Evolutionary conservation across 2,329 filamentous ascomycete species (phyloP).

Genomic region (Bipolaris oryzae): DNA sequence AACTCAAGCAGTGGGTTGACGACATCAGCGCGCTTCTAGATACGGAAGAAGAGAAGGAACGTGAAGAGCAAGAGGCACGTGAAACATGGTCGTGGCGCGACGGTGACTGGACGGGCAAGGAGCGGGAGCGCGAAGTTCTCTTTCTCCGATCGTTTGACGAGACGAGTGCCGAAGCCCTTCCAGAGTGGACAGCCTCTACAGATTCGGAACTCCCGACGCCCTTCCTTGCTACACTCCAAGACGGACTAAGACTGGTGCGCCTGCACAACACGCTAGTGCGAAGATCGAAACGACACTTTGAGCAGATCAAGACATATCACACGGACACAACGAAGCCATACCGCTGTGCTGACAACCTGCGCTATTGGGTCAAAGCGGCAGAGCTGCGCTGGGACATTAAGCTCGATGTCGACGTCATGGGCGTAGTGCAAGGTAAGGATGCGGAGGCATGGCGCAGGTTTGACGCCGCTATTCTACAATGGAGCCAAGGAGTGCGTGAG

Average conservation of each 20-base stretch:
- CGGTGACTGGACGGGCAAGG: conserved; percentile 73
- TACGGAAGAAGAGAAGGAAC: conserved; percentile 78
- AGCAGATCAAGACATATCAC: conserved; percentile 86
- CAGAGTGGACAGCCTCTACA: conserved; percentile 67
- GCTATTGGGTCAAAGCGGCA: conserved; percentile 95
- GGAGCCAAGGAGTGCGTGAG: conserved; percentile 81
- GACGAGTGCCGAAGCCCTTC: conserved; percentile 62
- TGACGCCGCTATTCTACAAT: conserved; percentile 79
- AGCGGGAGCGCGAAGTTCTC: conserved; percentile 78
- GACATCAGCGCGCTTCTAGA: conserved; percentile 78
- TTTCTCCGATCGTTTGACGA: conserved; percentile 78
- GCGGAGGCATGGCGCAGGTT: conserved; percentile 78
- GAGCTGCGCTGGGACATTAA: conserved; percentile 92
- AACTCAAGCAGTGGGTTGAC: conserved; percentile 78
- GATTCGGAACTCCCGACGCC: conserved; percentile 67
- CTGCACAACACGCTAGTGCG: conserved; percentile 89
- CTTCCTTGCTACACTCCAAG: conserved; percentile 75
- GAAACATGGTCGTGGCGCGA: conserved; percentile 80
- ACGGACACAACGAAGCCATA: conserved; percentile 95
- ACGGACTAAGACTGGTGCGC: conserved; percentile 79
- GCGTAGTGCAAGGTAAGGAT: conserved; percentile 76
- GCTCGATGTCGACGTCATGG: conserved; percentile 82
- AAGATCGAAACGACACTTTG: conserved; percentile 84
- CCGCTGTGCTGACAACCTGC: conserved; percentile 87
- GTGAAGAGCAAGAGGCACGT: conserved; percentile 72